Conservation (phyloP, 1,139 yeast genomes). For the Arxiozyma slooffiae region DNA sequence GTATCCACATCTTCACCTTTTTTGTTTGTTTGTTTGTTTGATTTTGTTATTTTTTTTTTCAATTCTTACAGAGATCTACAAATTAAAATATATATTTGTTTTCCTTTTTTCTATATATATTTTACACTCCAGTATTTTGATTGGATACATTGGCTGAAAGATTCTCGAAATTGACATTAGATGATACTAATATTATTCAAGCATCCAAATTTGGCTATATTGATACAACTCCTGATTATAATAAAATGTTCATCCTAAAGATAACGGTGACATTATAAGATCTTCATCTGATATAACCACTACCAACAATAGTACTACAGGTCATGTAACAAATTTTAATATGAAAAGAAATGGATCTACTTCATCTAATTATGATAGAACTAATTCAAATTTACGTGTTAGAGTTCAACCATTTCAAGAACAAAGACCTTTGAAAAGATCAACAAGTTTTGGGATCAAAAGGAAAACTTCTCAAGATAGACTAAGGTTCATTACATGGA, state of each 20-base stretch:
- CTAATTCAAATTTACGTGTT: slow-evolving; percentile 64
- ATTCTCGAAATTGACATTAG: slow-evolving; percentile 4
- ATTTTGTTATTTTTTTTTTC: too few relatives aligned
- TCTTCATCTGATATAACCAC: not conserved
- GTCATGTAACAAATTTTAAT: not conserved
- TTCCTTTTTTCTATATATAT: too few relatives aligned
- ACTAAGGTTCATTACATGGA: too few relatives aligned
- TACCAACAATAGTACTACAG: not conserved
- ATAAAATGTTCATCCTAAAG: not conserved
- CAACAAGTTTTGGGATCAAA: slow-evolving; percentile 24
- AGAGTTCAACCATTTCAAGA: slow-evolving; percentile 67
- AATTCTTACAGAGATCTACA: not conserved
- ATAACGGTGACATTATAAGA: not conserved
- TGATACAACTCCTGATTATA: not conserved
- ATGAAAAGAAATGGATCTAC: slow-evolving; percentile 20
- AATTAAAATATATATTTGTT: not conserved
- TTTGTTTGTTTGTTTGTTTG: too few relatives aligned
- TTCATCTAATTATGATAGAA: slow-evolving; percentile 28
- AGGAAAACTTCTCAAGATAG: slow-evolving; percentile 8
- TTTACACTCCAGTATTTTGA: not conserved
- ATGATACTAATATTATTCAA: not conserved
- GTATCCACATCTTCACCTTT: too few relatives aligned
- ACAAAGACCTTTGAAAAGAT: slow-evolving; percentile 40
- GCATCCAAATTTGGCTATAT: not conserved
- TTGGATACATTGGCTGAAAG: slow-evolving; percentile 1